phyloP scores from a whole-genome alignment of 441 rosid genomes.

The Erodium chrysanthum region DNA sequence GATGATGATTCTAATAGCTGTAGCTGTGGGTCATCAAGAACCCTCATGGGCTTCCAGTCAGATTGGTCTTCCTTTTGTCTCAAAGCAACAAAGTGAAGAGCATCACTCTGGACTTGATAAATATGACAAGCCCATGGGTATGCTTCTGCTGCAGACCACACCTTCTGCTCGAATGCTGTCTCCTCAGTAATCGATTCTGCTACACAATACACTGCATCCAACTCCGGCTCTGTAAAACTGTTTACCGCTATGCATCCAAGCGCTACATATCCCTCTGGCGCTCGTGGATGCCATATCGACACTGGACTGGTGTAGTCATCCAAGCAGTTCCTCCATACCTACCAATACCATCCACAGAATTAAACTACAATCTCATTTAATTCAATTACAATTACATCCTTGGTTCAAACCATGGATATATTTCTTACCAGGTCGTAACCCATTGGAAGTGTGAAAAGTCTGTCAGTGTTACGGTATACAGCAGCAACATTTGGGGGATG shows the following conservation, averaged over 20 bases:
- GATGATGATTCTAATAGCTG: constrained; percentile 5
- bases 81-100: constrained; percentile 79
- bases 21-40: constrained; percentile 38
- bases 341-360: neutral
- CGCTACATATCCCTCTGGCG: constrained; percentile 71
- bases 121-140: constrained; percentile 92
- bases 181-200: constrained; percentile 63
- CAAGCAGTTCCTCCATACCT: constrained; percentile 92
- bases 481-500: constrained; percentile 94
- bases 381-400: too few species aligned
- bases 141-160: constrained; percentile 77
- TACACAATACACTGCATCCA: constrained; percentile 45
- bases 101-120: constrained; percentile 82
- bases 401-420: neutral
- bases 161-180: constrained; percentile 73
- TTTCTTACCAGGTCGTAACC: constrained; percentile 87
- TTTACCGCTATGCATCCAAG: constrained; percentile 69
- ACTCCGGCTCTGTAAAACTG: constrained; percentile 59
- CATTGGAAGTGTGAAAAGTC: constrained; percentile 54
- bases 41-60: constrained; percentile 68
- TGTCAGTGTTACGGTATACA: constrained; percentile 43
- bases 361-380: too few species aligned
- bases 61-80: constrained; percentile 65
- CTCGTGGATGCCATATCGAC: constrained; percentile 90
- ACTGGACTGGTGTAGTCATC: constrained; percentile 64